Evolutionary conservation across 495 filamentous ascomycete species (phyloP), one percentile per base, ranked within the genome.

Genomic region (Astrothelium macrocarpum): DNA sequence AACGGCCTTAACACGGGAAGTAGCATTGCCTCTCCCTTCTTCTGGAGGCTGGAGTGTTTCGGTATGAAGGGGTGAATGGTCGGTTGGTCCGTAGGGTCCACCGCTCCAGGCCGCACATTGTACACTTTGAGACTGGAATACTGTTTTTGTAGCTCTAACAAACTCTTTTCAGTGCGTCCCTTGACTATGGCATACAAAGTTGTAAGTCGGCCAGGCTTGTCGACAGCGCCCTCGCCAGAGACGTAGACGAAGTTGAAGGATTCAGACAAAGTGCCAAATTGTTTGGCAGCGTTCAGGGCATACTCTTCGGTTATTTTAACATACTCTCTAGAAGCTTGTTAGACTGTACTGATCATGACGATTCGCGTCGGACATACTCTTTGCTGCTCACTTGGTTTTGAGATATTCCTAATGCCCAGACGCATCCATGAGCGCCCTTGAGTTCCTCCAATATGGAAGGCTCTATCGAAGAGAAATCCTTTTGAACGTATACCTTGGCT

Each of bases 211-310:
- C 78, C 79, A 0, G 84, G 84, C 4, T 72, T 73, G 14, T 77
- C 77, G 1, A 79, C 74, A 20, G 16, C 25, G 32, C 82, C 81
- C 62, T 79, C 78, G 29, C 87, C 87, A 0, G 87, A 89, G 53
- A 91, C 81, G 69, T 85, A 85, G 67, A 90, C 76, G 67, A 90
- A 90, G 45, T 81, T 83, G 75, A 91, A 84, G 18, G 83, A 76
- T 45, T 79, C 71, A 65, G 62, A 60, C 45, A 87, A 75, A 4
- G 71, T 72, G n/a, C 78, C 67, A 70, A 90, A 86, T 16, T 85
- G 84, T 53, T 80, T 72, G 1, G 85, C 85, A 23, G 85, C 84
- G 1, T 79, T 80, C 25, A 89, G 71, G 10, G 87, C 71, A 65
- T 84, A 89, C 69, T 81, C 78, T 61, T 84, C 77, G 0, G 87